Evolutionary conservation across 2,329 filamentous ascomycete genomes (phyloP).

Genomic region (Botrytis galanthina): DNA sequence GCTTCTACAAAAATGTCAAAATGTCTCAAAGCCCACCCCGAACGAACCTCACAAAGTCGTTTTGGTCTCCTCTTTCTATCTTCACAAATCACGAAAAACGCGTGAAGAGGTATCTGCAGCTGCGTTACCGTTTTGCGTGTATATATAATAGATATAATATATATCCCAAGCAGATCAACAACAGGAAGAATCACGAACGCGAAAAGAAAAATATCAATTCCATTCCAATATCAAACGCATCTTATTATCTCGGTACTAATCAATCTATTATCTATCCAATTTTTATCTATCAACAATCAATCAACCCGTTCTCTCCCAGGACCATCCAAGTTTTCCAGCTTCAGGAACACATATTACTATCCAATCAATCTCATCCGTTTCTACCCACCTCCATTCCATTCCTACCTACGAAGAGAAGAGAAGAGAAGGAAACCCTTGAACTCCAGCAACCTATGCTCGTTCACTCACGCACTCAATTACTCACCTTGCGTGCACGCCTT

Average conservation of each 20-base stretch:
- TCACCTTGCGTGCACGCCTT: neutral
- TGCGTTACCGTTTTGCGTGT: neutral
- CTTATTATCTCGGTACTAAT: neutral
- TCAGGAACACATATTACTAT: neutral
- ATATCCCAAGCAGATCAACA: neutral
- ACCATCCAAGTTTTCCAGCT: neutral
- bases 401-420: neutral
- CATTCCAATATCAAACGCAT: neutral
- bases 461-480: neutral
- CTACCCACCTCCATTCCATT: neutral
- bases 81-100: neutral
- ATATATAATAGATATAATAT: neutral
- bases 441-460: neutral
- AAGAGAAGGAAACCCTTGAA: neutral
- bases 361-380: neutral
- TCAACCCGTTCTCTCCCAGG: neutral
- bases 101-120: neutral
- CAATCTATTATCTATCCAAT: neutral
- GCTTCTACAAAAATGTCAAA: conserved; percentile 17
- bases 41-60: neutral
- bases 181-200: neutral
- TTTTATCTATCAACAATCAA: neutral
- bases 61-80: neutral
- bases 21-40: conserved; percentile 14
- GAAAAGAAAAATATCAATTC: neutral